A percentile compares a stretch with the other conserved stretches of the same genome.
Conservation (phyloP, 768 basidiomycete genomes). For the Agaricus blazei region DNA sequence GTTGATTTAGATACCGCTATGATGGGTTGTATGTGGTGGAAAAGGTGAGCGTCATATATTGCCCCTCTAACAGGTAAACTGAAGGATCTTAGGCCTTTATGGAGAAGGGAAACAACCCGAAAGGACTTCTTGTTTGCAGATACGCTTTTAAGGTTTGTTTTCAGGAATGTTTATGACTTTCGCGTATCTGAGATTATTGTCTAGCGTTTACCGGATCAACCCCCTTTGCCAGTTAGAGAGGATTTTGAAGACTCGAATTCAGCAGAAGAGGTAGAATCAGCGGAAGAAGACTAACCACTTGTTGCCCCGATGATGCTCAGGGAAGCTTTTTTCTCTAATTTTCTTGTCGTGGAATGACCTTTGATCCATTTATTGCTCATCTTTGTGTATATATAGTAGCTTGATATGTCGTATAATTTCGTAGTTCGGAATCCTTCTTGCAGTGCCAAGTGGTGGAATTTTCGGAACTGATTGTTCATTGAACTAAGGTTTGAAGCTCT, state of each 20-base stretch:
- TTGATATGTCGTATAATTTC: too few species aligned
- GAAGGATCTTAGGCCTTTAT: constrained; percentile 54
- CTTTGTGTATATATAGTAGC: too few species aligned
- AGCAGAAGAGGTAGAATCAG: constrained; percentile 4
- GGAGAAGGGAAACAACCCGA: constrained; percentile 62
- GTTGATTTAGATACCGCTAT: constrained; percentile 67
- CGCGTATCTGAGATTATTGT: not conserved
- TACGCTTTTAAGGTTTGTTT: constrained; percentile 70
- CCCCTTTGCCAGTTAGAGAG: constrained; percentile 37
- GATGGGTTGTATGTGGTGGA: constrained; percentile 84
- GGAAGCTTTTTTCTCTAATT: not conserved
- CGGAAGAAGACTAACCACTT: not conserved
- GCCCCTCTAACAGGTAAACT: not conserved
- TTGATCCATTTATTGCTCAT: too few species aligned
- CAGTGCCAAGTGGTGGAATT: too few species aligned
- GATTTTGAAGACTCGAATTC: constrained; percentile 10
- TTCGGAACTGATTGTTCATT: too few species aligned
- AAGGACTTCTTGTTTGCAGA: constrained; percentile 79
- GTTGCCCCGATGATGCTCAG: not conserved
- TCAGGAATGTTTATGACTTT: not conserved
- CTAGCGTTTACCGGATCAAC: constrained; percentile 54
- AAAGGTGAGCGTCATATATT: constrained; percentile 37
- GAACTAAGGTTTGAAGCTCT: too few species aligned
- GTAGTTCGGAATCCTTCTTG: too few species aligned
- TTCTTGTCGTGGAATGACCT: not conserved